Percentiles rank a stretch among this genome's conserved stretches.
These are phyloP conservation scores for Neurospora sp. DNA, from an alignment of 495 filamentous ascomycete genomes.

Conservation along the genomic window DNA sequence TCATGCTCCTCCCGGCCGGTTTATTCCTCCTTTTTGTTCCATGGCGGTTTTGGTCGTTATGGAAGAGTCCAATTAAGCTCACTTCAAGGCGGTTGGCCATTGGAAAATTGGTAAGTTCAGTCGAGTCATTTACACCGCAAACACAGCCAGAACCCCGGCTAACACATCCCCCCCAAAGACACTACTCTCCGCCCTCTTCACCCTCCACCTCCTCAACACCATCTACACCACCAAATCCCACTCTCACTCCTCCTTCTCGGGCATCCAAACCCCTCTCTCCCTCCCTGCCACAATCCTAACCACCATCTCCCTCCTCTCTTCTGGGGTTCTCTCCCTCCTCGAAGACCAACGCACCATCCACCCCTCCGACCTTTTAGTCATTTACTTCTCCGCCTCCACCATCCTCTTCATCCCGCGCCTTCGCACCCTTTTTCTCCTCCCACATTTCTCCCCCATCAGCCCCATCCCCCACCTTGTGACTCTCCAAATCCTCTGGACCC, in stretches of 20 bases:
- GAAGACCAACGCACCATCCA: slow-evolving; percentile 25
- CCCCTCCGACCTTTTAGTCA: slow-evolving; percentile 24
- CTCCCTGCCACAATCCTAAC: slow-evolving; percentile 12
- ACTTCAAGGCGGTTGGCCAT: slow-evolving; percentile 18
- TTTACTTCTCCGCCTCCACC: slow-evolving; percentile 22
- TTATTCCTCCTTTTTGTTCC: slow-evolving; percentile 20
- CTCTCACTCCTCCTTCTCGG: too few species aligned
- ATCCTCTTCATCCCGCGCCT: slow-evolving; percentile 19
- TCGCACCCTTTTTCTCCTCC: slow-evolving; percentile 20
- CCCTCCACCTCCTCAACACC: slow-evolving; percentile 18
- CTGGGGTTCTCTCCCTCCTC: slow-evolving; percentile 23
- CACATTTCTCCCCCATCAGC: neutral
- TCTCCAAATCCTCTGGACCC: slow-evolving; percentile 4
- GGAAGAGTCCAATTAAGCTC: slow-evolving; percentile 18
- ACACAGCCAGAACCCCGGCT: neutral
- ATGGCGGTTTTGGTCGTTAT: slow-evolving; percentile 15
- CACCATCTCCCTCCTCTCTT: slow-evolving; percentile 1
- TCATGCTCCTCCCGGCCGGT: slow-evolving; percentile 18
- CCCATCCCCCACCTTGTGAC: neutral
- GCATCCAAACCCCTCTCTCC: slow-evolving; percentile 5
- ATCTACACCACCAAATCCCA: slow-evolving; percentile 9
- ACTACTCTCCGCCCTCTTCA: slow-evolving; percentile 9
- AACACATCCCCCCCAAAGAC: neutral
- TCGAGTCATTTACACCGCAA: too few species aligned
- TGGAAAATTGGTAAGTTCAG: slow-evolving; percentile 21